Base-by-base conservation (phyloP, 306 rosid species). In the Cicer yamashitae region DNA sequence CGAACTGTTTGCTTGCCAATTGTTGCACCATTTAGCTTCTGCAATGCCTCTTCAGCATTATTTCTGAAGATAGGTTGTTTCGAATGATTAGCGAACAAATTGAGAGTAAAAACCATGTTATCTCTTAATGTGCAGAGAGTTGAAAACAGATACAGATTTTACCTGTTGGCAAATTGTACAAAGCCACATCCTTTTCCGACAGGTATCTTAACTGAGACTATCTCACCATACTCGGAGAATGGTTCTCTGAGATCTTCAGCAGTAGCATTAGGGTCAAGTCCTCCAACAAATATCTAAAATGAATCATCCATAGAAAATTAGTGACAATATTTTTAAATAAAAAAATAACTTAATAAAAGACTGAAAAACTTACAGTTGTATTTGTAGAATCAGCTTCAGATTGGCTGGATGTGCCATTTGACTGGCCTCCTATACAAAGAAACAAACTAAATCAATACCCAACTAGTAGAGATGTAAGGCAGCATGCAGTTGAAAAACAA, bases 151-250 rank as follows among this genome's bases (percentile, higher is more conserved):
- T 10, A 46, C 45, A 50, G 47, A 53, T 17, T 57, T 64, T 79
- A 96, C 99, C 98, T 92, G 84, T 87, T 89, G 51, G 90, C 93
- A 79, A 96, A 96, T 88, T 90, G 97, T 71, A 96, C 99, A 85
- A 96, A 96, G 50, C 99, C 99, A 80, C 99, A 96, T 54, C 96
- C 96, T 85, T 96, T 96, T 78, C 99, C 99, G 46, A 85, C 84
- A 57, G 99, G 99, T 75, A 96, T 96, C 86, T 96, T 96, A 69
- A 96, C 98, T 59, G 99, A 96, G 51, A 87, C 87, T 48, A 96
- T 90, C 88, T 96, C 99, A 43, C 99, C 99, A 46, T 84, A 87
- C 83, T 90, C 89, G 22, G 90, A 90, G 86, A 96, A 96, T 75
- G 97, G 92, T 38, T 90, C 93, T 89, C 86, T 90, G 61, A 96